Percentiles rank a stretch among this genome's conserved stretches.
Evolutionary conservation across 306 rosid genomes (phyloP).

Genomic region (Elaeagnus macrophylla): DNA sequence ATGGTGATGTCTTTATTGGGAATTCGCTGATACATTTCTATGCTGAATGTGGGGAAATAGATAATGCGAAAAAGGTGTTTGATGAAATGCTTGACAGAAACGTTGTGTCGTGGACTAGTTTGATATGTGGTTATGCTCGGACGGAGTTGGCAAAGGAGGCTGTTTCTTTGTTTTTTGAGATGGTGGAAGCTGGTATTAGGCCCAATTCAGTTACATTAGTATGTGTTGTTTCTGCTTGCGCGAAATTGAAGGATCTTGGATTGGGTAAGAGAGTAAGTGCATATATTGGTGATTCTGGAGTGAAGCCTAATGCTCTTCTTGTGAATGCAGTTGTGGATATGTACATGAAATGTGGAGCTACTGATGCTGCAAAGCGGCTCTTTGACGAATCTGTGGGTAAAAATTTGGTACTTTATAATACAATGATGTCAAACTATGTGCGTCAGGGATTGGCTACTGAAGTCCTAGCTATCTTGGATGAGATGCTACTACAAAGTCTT

Average conservation of each 20-base stretch:
- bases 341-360: conserved; percentile 70
- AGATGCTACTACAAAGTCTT: conserved; percentile 42
- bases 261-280: conserved; percentile 42
- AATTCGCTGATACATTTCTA: conserved; percentile 67
- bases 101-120: conserved; percentile 81
- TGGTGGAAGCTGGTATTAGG: conserved; percentile 41
- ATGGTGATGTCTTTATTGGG: conserved; percentile 41
- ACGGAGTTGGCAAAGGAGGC: conserved; percentile 39
- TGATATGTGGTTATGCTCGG: conserved; percentile 68
- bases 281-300: conserved; percentile 35
- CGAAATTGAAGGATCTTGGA: conserved; percentile 60
- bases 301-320: conserved; percentile 42
- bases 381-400: conserved; percentile 39
- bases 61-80: conserved; percentile 48
- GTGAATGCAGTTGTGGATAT: conserved; percentile 68
- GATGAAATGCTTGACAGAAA: conserved; percentile 64
- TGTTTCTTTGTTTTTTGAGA: conserved; percentile 57
- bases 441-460: conserved; percentile 43
- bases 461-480: conserved; percentile 34
- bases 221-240: conserved; percentile 67
- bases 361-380: conserved; percentile 32
- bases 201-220: conserved; percentile 64
- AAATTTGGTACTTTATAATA: conserved; percentile 66
- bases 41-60: conserved; percentile 42
- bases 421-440: conserved; percentile 62